Evolutionary conservation across 208 protist genomes (phyloP), one percentile per base, ranked within the genome.

Genomic region (Trypanosoma conorhini): DNA sequence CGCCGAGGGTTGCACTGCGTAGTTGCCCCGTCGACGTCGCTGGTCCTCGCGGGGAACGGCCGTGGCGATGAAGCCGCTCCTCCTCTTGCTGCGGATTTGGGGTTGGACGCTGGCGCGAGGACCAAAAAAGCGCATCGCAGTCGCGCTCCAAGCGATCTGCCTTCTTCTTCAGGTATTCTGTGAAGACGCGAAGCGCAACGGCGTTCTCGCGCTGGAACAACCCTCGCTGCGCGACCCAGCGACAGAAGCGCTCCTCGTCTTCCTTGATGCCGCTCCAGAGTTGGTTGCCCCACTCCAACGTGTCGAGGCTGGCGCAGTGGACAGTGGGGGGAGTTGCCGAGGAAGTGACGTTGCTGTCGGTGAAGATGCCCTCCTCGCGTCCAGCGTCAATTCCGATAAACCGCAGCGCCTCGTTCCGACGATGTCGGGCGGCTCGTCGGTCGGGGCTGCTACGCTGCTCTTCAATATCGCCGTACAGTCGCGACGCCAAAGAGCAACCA

Each of bases 161-260:
- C 28, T 67, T 76, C 17, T 57, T 67, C 56, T 76, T 76, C 63
- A 76, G 42, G 57, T 76, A 63, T 8, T 70, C 63, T 31, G n/a
- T 38, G 12, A 76, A 51, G n/a, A 66, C 35, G 38, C 35, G 60
- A 3, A 67, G 59, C 9, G 68, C 44, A 8, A 61, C 15, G 0
- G 22, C 35, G 40, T 67, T 38, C 3, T 66, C 59, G 17, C 52
- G 38, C 8, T 31, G 31, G 5, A 4, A 8, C 35, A 67, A 2
- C 17, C 60, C 60, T 35, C 68, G 60, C 7, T 67, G 59, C 35
- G 35, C 30, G 50, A 72, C 30, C 59, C 60, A 61, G 22, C 68
- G 68, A 38, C 33, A 65, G 24, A 67, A 46, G 55, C 38, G 51
- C n/a, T 46, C 13, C 8, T 73, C 68, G 51, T 67, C 68, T 4